Evolutionary conservation across 2,329 filamentous ascomycete genomes (phyloP).

Genomic region (Monilinia fructicola): DNA sequence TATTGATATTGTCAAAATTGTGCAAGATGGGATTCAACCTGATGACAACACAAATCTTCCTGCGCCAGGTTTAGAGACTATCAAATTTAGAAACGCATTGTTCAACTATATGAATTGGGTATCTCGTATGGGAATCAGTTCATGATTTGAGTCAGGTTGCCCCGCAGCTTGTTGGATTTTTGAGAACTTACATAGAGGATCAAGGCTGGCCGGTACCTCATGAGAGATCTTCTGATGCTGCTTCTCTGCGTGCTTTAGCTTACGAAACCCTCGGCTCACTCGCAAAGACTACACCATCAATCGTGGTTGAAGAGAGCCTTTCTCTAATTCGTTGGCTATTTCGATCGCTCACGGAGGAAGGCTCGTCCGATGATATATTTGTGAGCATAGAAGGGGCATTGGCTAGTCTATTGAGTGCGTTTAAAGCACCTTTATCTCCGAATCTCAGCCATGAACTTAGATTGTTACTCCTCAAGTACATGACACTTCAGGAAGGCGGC

Average conservation of each 20-base stretch:
- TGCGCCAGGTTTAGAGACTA: slow-evolving; percentile 55
- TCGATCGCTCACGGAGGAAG: slow-evolving; percentile 76
- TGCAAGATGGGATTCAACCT: slow-evolving; percentile 62
- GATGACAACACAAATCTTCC: slow-evolving; percentile 41
- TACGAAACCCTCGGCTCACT: slow-evolving; percentile 91
- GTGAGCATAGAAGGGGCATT: slow-evolving; percentile 88
- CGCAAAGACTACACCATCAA: slow-evolving; percentile 61
- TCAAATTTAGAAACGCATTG: slow-evolving; percentile 77
- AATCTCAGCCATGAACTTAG: slow-evolving; percentile 36
- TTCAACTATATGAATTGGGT: slow-evolving; percentile 89
- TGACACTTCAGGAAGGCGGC: slow-evolving; percentile 52
- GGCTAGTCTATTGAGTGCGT: slow-evolving; percentile 69
- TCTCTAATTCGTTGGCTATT: slow-evolving; percentile 76
- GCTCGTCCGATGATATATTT: slow-evolving; percentile 68
- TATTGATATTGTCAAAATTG: slow-evolving; percentile 64
- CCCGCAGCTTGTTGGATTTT: slow-evolving; percentile 62
- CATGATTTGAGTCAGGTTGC: slow-evolving; percentile 65
- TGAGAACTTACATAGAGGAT: slow-evolving; percentile 71
- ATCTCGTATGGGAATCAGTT: slow-evolving; percentile 65
- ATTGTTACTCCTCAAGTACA: slow-evolving; percentile 66
- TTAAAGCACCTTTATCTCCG: slow-evolving; percentile 45
- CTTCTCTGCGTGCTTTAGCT: slow-evolving; percentile 71
- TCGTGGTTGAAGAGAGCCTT: slow-evolving; percentile 51
- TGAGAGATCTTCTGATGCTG: slow-evolving; percentile 57
- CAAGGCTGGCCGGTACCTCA: slow-evolving; percentile 79